A percentile compares a stretch with the other conserved stretches of the same genome.
These are phyloP conservation scores for Nicotiana noctiflora DNA, from an alignment of 257 asterid species.

Conservation along the genomic window DNA sequence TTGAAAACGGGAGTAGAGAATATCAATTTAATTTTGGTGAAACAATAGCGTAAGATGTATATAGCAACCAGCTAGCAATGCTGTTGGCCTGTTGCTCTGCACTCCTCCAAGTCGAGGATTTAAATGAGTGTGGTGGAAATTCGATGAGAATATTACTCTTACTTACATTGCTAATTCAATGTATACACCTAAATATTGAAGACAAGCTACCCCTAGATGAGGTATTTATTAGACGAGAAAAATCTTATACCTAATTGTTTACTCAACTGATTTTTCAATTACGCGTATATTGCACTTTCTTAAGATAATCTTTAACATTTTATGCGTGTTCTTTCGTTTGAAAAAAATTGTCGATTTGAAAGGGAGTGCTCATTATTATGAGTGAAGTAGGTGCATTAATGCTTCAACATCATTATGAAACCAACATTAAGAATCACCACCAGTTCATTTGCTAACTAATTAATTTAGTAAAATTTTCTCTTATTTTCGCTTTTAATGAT, in stretches of 20 bases:
- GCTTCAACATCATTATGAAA: background rate
- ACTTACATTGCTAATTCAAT: background rate
- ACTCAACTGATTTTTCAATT: background rate
- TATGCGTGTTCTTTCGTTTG: background rate
- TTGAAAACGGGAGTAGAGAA: background rate
- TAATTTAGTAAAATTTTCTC: too few species aligned
- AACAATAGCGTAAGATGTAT: background rate
- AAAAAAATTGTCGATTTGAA: background rate
- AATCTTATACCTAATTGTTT: background rate
- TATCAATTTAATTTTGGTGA: slow-evolving; percentile 4
- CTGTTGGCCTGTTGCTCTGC: background rate
- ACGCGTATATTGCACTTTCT: background rate
- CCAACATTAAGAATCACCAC: background rate
- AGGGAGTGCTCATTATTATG: background rate
- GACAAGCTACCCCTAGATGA: background rate
- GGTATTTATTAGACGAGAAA: background rate
- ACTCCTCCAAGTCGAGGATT: background rate
- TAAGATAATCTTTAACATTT: background rate
- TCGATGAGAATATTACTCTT: background rate
- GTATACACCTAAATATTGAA: background rate
- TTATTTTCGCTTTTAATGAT: too few species aligned
- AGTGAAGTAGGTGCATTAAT: background rate
- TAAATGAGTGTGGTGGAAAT: background rate
- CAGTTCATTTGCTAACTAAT: background rate
- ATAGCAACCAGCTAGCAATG: background rate